These are phyloP conservation scores for Pythium sukuiense DNA, from an alignment of 352 stramenopile genomes.

Conservation along the genomic window DNA sequence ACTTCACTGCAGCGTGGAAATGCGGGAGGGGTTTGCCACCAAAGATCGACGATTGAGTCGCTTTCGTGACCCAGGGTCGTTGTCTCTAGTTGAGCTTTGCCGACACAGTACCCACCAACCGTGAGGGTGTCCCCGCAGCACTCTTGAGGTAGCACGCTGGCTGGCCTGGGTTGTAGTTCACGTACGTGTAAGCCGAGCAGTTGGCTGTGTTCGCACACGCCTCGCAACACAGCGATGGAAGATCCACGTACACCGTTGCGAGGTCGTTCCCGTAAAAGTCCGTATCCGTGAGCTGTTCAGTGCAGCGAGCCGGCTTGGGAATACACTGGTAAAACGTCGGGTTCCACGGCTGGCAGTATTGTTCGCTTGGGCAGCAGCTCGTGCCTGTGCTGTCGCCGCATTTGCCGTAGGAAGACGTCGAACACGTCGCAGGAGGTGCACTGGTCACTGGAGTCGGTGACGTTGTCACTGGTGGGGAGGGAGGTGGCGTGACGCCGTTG, in stretches of 20 bases:
- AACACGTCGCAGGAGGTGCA: slow-evolving; percentile 6
- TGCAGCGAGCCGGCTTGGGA: slow-evolving; percentile 32
- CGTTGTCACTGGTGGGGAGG: neutral
- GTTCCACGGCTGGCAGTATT: slow-evolving; percentile 56
- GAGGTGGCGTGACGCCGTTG: slow-evolving; percentile 4
- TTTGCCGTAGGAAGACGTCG: slow-evolving; percentile 15
- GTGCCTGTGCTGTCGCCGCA: slow-evolving; percentile 27
- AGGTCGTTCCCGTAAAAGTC: slow-evolving; percentile 49
- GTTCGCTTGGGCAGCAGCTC: slow-evolving; percentile 38
- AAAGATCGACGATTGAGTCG: too few relatives aligned
- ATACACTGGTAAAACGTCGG: slow-evolving; percentile 48
- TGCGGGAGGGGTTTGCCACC: too few relatives aligned
- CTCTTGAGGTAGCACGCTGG: slow-evolving; percentile 34
- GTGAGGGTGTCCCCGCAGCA: slow-evolving; percentile 8
- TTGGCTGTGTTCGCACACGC: slow-evolving; percentile 31
- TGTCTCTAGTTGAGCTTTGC: slow-evolving; percentile 23
- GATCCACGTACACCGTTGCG: slow-evolving; percentile 36
- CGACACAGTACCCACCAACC: slow-evolving; percentile 21
- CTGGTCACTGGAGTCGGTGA: neutral
- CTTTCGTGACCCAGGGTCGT: too few relatives aligned
- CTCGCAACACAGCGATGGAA: slow-evolving; percentile 42
- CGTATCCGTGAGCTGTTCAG: slow-evolving; percentile 40
- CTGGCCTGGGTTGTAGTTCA: slow-evolving; percentile 39
- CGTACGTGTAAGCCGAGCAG: slow-evolving; percentile 54
- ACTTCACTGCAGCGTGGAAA: too few relatives aligned